Evolutionary conservation across 805 yeast species (phyloP), one percentile per base, ranked within the genome.

Genomic region (Starmerella lactis-condensi): DNA sequence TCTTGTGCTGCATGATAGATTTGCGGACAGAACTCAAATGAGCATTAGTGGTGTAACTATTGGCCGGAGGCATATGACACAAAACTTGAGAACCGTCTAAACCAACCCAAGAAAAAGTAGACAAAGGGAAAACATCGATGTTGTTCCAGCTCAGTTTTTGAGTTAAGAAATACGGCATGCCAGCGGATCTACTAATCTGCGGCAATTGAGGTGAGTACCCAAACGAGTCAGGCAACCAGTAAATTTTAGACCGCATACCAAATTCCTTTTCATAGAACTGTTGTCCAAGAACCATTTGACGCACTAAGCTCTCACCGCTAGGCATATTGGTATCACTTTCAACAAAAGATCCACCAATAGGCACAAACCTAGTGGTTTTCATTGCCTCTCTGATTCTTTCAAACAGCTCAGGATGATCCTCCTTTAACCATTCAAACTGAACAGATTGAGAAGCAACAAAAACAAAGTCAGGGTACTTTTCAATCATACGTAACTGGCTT

Each of bases 331-430:
- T 85, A 52, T 85, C 98, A 51, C 81, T 75, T 54, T 85, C 98
- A 26, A 89, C 96, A 96, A 96, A 85, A 0, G 94, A 71, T 5
- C 98, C 98, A 31, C 98, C 98, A 37, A 89, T 67, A 8, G 93
- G 92, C 29, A 83, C 62, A 46, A 85, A 85, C 41, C 76, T 74
- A 31, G 77, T 76, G 14, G 68, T 67, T 29, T 65, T 59, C 33
- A 74, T 73, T 31, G 75, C 76, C 21, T 53, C 40, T 41, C 76
- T 64, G 23, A 78, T 61, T 33, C 69, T 63, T 18, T 60, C 53
- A 44, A 70, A 81, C 26, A 79, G 63, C 18, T 71, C 77, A 1
- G 96, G 95, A 48, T 89, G 91, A 48, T 83, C 89, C 34, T 71
- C 58, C 41, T 70, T 64, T 37, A 85, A 64, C 98, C 98, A 85